These are phyloP conservation scores for Earliella scabrosa DNA, from an alignment of 1,284 basidiomycete species.

Conservation along the genomic window DNA sequence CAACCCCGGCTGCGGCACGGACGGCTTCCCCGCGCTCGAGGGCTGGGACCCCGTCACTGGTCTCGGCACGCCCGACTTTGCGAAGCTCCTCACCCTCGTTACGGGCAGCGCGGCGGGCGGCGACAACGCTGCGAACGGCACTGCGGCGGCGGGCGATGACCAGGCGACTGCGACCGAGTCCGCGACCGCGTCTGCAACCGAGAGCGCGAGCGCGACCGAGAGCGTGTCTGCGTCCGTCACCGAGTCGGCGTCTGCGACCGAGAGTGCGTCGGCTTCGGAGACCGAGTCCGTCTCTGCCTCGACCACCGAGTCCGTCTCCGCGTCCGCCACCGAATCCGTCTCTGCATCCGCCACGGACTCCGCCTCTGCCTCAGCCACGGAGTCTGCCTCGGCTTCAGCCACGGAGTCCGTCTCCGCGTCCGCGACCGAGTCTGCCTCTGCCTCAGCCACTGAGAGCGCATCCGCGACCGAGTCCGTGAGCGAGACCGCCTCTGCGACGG, in stretches of 20 bases:
- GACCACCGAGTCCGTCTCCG: not conserved
- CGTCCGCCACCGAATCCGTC: not conserved
- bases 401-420: not conserved
- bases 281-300: not conserved
- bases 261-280: not conserved
- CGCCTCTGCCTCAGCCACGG: not conserved
- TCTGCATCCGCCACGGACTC: not conserved
- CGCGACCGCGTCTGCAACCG: not conserved
- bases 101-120: conserved; percentile 16
- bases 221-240: not conserved
- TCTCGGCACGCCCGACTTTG: conserved; percentile 38
- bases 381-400: not conserved
- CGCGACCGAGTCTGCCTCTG: not conserved
- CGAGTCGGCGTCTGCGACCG: not conserved
- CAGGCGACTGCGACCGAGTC: not conserved
- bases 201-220: not conserved
- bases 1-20: conserved; percentile 40
- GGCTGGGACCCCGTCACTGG: conserved; percentile 50
- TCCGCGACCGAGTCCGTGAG: not conserved
- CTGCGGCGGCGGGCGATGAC: not conserved
- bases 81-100: conserved; percentile 23
- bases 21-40: conserved; percentile 39
- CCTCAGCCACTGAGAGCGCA: not conserved
- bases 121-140: not conserved
- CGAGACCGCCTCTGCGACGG: not conserved